Percentiles rank a stretch among this genome's conserved stretches.
Conservation (phyloP, 768 basidiomycete genomes). For the Lepiota venenata region DNA sequence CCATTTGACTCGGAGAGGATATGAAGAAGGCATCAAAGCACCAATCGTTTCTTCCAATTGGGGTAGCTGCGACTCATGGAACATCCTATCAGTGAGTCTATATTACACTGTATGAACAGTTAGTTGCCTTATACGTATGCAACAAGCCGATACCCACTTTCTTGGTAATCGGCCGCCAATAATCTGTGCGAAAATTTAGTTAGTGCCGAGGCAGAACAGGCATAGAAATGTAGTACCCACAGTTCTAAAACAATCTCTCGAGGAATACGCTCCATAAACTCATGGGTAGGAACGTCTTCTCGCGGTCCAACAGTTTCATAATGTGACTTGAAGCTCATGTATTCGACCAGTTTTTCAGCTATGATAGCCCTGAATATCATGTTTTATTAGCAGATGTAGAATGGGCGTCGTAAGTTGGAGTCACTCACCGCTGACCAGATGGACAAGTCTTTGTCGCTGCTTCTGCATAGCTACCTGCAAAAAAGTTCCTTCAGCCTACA, state of each 20-base stretch:
- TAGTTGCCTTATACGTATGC: background rate
- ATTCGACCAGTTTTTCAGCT: conserved; percentile 87
- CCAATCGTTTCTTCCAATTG: too few relatives aligned
- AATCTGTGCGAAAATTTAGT: conserved; percentile 32
- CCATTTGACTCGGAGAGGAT: too few relatives aligned
- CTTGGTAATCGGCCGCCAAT: conserved; percentile 64
- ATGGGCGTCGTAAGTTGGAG: background rate
- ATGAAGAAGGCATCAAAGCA: too few relatives aligned
- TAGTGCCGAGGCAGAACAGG: background rate
- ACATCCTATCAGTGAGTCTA: conserved; percentile 11
- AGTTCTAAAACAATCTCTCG: conserved; percentile 88
- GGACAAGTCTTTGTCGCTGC: conserved; percentile 66
- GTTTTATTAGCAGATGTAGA: background rate
- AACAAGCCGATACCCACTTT: conserved; percentile 35
- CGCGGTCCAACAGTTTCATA: conserved; percentile 68
- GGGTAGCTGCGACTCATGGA: background rate
- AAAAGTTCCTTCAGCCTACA: conserved; percentile 9
- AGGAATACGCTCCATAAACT: conserved; percentile 79
- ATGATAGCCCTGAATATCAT: conserved; percentile 50
- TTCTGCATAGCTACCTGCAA: conserved; percentile 69
- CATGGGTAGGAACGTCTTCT: conserved; percentile 73
- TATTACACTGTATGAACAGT: conserved; percentile 6
- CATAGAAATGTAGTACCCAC: conserved; percentile 43
- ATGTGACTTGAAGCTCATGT: conserved; percentile 80
- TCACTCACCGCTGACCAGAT: conserved; percentile 64